Conservation (phyloP, 73 alveolate species). For the Uronychia binucleata region DNA sequence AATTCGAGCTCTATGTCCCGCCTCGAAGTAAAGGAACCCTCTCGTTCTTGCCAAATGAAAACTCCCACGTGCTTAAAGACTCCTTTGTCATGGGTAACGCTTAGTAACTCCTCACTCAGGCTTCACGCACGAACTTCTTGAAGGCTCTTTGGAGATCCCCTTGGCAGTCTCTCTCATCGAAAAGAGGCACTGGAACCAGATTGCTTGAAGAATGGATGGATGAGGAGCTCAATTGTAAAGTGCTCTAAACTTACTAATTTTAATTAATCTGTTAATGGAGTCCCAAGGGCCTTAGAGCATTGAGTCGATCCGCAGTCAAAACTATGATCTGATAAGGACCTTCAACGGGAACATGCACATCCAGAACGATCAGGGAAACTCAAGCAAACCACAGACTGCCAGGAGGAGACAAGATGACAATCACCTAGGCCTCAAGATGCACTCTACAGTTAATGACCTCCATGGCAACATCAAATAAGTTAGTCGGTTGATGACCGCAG, state of each 20-base stretch:
- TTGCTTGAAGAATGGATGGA: too few relatives aligned
- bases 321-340: too few relatives aligned
- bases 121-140: neutral
- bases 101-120: neutral
- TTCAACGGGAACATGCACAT: too few relatives aligned
- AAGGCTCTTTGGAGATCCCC: neutral
- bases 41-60: neutral
- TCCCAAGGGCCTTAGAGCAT: too few relatives aligned
- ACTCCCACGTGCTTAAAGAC: neutral
- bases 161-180: neutral
- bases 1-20: neutral
- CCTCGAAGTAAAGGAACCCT: neutral
- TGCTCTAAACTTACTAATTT: too few relatives aligned
- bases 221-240: too few relatives aligned
- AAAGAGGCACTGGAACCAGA: neutral
- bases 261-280: too few relatives aligned
- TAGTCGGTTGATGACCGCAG: neutral
- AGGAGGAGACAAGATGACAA: neutral
- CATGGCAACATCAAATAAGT: too few relatives aligned
- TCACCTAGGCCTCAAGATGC: neutral
- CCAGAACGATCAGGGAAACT: too few relatives aligned
- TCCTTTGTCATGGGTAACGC: neutral
- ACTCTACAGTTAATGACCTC: neutral
- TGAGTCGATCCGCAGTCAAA: too few relatives aligned
- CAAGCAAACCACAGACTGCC: neutral